Conservation (phyloP, 371 early-diverging fungal species). For the Mortierella sp. region DNA sequence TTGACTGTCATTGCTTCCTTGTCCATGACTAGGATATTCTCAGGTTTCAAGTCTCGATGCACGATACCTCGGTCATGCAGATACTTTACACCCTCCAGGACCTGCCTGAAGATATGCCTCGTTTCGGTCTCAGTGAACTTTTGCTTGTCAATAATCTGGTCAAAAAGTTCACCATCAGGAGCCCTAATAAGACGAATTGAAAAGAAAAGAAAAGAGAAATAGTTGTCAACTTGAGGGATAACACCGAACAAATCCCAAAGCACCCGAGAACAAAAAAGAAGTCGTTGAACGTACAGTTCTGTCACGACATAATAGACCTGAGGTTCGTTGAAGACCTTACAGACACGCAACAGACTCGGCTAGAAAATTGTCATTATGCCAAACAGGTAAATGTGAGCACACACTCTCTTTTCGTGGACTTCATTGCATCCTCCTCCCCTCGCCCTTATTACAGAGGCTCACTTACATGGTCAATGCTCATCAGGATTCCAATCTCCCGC, state of each 20-base stretch:
- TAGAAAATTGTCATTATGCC: constrained; percentile 9
- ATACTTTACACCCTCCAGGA: constrained; percentile 77
- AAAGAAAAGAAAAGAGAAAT: constrained; percentile 3
- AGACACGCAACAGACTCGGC: constrained; percentile 65
- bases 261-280: background rate
- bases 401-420: constrained; percentile 65
- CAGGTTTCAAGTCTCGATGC: constrained; percentile 89
- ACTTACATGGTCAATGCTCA: constrained; percentile 77
- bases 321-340: constrained; percentile 70
- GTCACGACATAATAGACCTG: constrained; percentile 73
- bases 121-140: constrained; percentile 82
- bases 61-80: constrained; percentile 80
- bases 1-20: constrained; percentile 74
- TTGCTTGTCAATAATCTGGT: constrained; percentile 80
- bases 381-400: too few species aligned
- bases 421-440: constrained; percentile 60
- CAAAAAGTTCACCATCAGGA: constrained; percentile 93
- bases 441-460: background rate
- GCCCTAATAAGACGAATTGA: constrained; percentile 49
- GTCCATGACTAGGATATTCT: constrained; percentile 83
- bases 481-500: constrained; percentile 78
- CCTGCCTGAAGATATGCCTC: constrained; percentile 82
- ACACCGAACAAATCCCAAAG: constrained; percentile 10
- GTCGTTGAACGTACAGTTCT: constrained; percentile 60
- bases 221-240: background rate